Base-by-base conservation (phyloP, 83 land plant genomes). In the Thuja plicata region DNA sequence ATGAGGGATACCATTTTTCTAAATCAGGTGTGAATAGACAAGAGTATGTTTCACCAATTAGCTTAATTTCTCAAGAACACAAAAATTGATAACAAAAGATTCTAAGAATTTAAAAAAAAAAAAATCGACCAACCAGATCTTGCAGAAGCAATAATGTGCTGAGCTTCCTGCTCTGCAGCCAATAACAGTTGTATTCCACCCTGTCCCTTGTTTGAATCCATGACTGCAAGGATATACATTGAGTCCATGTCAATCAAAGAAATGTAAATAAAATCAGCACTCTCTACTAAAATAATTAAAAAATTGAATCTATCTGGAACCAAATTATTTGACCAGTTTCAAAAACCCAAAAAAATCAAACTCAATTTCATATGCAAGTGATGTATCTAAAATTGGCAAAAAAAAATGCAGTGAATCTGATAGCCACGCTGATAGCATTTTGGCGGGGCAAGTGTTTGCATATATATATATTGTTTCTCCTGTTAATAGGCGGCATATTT, bases 91-190 rank as follows among this genome's bases (percentile, higher is more conserved):
- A 70, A 89, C 16, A 80, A 50, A 52, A 13, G 48, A 21, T 41
- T 52, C 89, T 10, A 35, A 10, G 43, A 41, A n/a, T n/a, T n/a
- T n/a, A n/a, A 46, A 43, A 43, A n/a, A 85, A 84, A 77, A 8
- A 3, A 80, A 84, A 17, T 70, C n/a, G 35, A 50, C 87, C 55
- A 82, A 90, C 96, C 99, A 88, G 87, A 89, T 91, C 97, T 94
- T 3, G 99, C 99, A 90, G 95, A 91, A 87, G 92, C 89, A 55
- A 97, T 95, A 84, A 97, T 97, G 78, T 92, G 95, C 81, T 97
- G 99, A 79, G 97, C 99, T 74, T 97, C 99, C 88, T 97, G 97
- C 90, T 97, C 99, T 77, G 97, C 99, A 86, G 96, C 95, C 27
- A 97, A 90, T 88, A 97, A 91, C 48, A 89, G 93, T 88, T 97